A percentile compares a stretch with the other conserved stretches of the same genome.
Conservation (phyloP, 1,139 yeast genomes). For the Lipomyces yarrowii region DNA sequence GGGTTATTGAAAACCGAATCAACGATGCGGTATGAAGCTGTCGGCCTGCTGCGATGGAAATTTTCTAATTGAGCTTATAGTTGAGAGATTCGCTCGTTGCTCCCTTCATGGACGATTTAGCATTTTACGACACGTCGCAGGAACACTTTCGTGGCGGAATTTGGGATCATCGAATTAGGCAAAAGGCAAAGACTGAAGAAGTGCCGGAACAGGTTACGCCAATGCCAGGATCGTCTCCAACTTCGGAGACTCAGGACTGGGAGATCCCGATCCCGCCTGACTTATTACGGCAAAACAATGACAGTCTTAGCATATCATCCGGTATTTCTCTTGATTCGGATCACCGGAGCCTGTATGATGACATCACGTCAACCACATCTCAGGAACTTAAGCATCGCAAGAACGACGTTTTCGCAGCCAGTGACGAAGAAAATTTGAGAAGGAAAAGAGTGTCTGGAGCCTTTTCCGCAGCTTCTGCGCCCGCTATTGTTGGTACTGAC, state of each 20-base stretch:
- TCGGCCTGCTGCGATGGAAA: not conserved
- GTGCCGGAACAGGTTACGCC: not conserved
- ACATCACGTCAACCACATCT: constrained; percentile 8
- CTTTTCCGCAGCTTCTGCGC: constrained; percentile 24
- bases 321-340: constrained; percentile 26
- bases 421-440: constrained; percentile 10
- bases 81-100: constrained; percentile 74
- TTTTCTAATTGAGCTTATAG: not conserved
- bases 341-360: constrained; percentile 22
- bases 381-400: constrained; percentile 13
- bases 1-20: constrained; percentile 74
- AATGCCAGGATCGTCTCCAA: not conserved
- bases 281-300: constrained; percentile 18
- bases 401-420: constrained; percentile 1
- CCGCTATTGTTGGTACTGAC: constrained; percentile 32
- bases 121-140: constrained; percentile 62
- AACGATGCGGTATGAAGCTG: constrained; percentile 57
- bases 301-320: constrained; percentile 26
- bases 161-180: constrained; percentile 57
- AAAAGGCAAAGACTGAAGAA: constrained; percentile 3
- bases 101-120: constrained; percentile 88
- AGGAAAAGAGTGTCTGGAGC: constrained; percentile 20
- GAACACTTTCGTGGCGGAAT: constrained; percentile 90
- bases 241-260: constrained; percentile 4
- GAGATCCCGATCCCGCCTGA: constrained; percentile 5